Conservation (phyloP, 2,329 filamentous ascomycete species). For the Fusarium denticulatum region DNA sequence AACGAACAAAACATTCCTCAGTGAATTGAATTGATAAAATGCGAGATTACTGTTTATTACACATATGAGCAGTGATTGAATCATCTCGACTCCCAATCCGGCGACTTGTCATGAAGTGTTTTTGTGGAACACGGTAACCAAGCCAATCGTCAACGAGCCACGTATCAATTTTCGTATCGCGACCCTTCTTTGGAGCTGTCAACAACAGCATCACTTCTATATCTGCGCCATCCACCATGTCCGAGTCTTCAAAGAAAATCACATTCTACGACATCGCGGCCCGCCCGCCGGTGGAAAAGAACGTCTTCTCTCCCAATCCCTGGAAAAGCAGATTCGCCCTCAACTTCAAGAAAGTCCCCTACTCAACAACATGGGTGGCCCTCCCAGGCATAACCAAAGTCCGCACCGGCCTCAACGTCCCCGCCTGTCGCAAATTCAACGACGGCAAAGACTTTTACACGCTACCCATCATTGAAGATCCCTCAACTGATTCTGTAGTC, state of each 20-base stretch:
- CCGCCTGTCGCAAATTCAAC: slow-evolving; percentile 62
- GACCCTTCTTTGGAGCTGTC: fast-evolving
- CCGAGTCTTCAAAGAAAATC: slow-evolving; percentile 25
- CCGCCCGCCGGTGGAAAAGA: slow-evolving; percentile 43
- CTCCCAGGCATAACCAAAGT: slow-evolving; percentile 61
- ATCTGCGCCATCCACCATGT: background rate
- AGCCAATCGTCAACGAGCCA: background rate
- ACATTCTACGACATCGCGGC: slow-evolving; percentile 56
- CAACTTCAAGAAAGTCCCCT: slow-evolving; percentile 53
- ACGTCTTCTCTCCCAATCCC: slow-evolving; percentile 44
- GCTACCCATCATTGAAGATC: slow-evolving; percentile 65
- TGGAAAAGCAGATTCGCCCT: slow-evolving; percentile 51
- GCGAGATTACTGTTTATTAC: fast-evolving
- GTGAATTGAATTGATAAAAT: fast-evolving
- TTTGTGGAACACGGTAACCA: background rate
- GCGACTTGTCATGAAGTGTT: fast-evolving
- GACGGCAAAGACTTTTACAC: slow-evolving; percentile 69
- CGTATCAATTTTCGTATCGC: background rate
- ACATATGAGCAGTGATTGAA: fast-evolving
- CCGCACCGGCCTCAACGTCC: slow-evolving; percentile 57
- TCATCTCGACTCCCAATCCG: fast-evolving
- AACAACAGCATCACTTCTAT: fast-evolving
- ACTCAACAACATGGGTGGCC: slow-evolving; percentile 58
- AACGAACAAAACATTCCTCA: fast-evolving
- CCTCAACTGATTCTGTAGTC: slow-evolving; percentile 51